Evolutionary conservation across 805 yeast genomes (phyloP).

Genomic region (Tetrapisispora taiwanensis): DNA sequence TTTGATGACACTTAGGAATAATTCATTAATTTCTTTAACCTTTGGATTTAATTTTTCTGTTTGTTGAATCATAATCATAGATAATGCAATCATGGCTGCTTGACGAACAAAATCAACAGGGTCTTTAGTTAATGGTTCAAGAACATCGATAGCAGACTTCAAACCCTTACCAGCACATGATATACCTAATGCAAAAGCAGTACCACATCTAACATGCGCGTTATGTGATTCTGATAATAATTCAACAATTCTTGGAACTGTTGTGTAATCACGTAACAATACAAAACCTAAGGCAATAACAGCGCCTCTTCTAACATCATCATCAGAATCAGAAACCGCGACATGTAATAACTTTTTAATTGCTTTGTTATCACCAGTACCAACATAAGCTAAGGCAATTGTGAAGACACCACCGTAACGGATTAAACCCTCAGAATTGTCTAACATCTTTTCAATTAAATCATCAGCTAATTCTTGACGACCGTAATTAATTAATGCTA

Average conservation of each 20-base stretch:
- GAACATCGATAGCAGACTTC: constrained; percentile 79
- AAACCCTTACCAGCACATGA: constrained; percentile 93
- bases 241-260: constrained; percentile 92
- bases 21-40: constrained; percentile 66
- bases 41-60: constrained; percentile 76
- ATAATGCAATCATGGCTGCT: constrained; percentile 86
- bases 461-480: constrained; percentile 72
- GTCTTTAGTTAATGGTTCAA: constrained; percentile 87
- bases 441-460: constrained; percentile 53
- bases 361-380: constrained; percentile 85
- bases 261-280: constrained; percentile 77
- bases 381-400: constrained; percentile 91
- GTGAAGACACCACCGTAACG: constrained; percentile 96
- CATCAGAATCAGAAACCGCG: constrained; percentile 94
- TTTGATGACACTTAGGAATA: constrained; percentile 62
- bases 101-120: constrained; percentile 96
- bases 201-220: constrained; percentile 97
- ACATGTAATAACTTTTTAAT: constrained; percentile 77
- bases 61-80: constrained; percentile 84
- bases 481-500: constrained; percentile 79
- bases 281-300: constrained; percentile 88
- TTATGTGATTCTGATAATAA: constrained; percentile 88
- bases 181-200: constrained; percentile 93
- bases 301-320: constrained; percentile 94
- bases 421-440: constrained; percentile 69